Conservation (phyloP, 2,329 filamentous ascomycete species). For the Chaetomium globosum region DNA sequence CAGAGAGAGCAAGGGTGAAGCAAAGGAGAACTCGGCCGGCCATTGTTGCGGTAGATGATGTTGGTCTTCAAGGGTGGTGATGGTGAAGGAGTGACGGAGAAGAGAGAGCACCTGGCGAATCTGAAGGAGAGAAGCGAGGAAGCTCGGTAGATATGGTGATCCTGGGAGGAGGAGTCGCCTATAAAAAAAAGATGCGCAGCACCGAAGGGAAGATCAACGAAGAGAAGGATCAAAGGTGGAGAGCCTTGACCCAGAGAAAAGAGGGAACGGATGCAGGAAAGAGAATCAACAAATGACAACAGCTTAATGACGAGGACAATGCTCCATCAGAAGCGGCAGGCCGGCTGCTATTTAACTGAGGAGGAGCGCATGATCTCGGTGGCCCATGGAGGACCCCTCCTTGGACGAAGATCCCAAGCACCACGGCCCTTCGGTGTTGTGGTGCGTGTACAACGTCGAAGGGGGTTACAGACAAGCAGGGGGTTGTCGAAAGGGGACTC, state of each 20-base stretch:
- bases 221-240: constrained; percentile 18
- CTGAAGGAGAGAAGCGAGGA: constrained; percentile 22
- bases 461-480: constrained; percentile 25
- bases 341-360: constrained; percentile 34
- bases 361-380: constrained; percentile 29
- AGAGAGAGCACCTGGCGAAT: constrained; percentile 1
- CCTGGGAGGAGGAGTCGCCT: constrained; percentile 6
- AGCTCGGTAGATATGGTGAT: constrained; percentile 17
- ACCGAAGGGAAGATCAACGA: constrained; percentile 25
- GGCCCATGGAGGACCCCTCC: constrained; percentile 23
- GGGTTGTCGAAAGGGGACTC: constrained; percentile 19
- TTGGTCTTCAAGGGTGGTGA: neutral
- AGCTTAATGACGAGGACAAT: constrained; percentile 26
- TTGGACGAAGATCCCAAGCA: constrained; percentile 23
- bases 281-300: constrained; percentile 23
- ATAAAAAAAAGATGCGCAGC: constrained; percentile 19
- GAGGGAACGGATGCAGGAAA: constrained; percentile 20
- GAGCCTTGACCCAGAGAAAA: constrained; percentile 24
- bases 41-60: constrained; percentile 30
- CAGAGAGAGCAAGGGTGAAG: constrained; percentile 36
- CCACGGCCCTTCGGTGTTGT: constrained; percentile 24
- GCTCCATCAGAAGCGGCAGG: constrained; percentile 23
- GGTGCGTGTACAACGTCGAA: constrained; percentile 24
- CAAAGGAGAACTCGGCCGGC: constrained; percentile 37
- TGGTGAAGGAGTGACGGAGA: constrained; percentile 19